Percentiles rank a stretch among this genome's conserved stretches.
Conservation (phyloP, 2,329 filamentous ascomycete species). For the Colletotrichum liaoningense region DNA sequence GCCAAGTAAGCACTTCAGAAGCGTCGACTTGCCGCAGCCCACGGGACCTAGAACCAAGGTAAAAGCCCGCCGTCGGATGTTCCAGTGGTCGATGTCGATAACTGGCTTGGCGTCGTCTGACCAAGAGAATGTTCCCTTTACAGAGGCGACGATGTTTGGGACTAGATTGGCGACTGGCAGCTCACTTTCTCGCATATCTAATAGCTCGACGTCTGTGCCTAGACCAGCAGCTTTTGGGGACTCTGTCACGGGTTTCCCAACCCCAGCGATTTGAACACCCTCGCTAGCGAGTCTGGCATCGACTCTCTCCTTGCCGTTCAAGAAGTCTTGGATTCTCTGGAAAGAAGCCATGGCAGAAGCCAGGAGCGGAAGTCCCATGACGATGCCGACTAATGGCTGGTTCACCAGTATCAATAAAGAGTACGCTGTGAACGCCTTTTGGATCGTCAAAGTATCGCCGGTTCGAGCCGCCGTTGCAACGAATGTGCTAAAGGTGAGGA, state of each 20-base stretch:
- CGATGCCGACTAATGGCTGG: constrained; percentile 36
- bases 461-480: constrained; percentile 32
- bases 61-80: constrained; percentile 24
- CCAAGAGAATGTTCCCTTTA: constrained; percentile 34
- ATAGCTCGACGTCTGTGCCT: not conserved
- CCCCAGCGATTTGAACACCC: not conserved
- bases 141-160: not conserved
- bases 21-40: constrained; percentile 49
- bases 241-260: not conserved
- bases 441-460: constrained; percentile 22
- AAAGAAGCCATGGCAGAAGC: constrained; percentile 39
- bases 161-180: not conserved
- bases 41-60: constrained; percentile 48
- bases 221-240: not conserved
- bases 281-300: constrained; percentile 18
- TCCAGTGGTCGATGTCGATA: constrained; percentile 26
- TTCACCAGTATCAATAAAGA: constrained; percentile 40
- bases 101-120: constrained; percentile 20
- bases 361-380: constrained; percentile 38
- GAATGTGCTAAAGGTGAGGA: constrained; percentile 38
- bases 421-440: constrained; percentile 37
- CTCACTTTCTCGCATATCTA: not conserved
- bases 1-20: constrained; percentile 46
- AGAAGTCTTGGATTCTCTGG: constrained; percentile 41
- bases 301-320: constrained; percentile 37